Evolutionary conservation across 345 rosid species (phyloP).

Genomic region (Physaria fendleri): DNA sequence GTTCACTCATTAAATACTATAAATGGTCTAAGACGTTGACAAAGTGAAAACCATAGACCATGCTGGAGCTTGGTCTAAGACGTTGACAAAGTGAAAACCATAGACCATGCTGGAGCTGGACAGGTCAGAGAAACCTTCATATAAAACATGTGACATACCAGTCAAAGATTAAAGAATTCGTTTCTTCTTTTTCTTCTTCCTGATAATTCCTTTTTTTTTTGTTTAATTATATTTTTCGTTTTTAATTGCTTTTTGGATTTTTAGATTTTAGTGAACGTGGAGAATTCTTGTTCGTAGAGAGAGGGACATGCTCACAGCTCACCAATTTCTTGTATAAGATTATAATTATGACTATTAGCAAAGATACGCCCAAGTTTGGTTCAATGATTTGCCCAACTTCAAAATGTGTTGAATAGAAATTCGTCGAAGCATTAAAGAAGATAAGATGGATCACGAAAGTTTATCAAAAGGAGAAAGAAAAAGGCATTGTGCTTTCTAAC

Average conservation of each 20-base stretch:
- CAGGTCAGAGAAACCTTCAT: slow-evolving; percentile 19
- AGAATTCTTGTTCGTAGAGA: slow-evolving; percentile 14
- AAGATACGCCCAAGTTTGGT: slow-evolving; percentile 20
- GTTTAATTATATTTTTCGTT: slow-evolving; percentile 9
- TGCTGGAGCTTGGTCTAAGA: too few species aligned
- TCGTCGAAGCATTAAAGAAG: too few species aligned
- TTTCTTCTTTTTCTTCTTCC: slow-evolving; percentile 33
- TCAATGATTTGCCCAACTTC: slow-evolving; percentile 17
- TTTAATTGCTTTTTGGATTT: slow-evolving; percentile 13
- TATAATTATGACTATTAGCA: slow-evolving; percentile 1
- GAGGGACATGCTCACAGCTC: slow-evolving; percentile 8
- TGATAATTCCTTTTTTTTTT: too few species aligned
- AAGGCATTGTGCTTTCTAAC: slow-evolving; percentile 16
- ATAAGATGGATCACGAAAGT: slow-evolving; percentile 3
- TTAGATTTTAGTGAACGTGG: slow-evolving; percentile 38
- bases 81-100: slow-evolving; percentile 29
- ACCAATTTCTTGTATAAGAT: not conserved
- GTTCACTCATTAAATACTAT: slow-evolving; percentile 45
- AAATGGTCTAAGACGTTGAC: slow-evolving; percentile 27
- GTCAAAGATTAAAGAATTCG: slow-evolving; percentile 24
- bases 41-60: slow-evolving; percentile 27
- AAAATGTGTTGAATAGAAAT: not conserved
- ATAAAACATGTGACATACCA: slow-evolving; percentile 12
- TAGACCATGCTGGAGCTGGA: slow-evolving; percentile 22
- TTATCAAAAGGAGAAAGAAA: not conserved